Conservation (phyloP, 352 stramenopile species). For the Phytophthora kernoviae region DNA sequence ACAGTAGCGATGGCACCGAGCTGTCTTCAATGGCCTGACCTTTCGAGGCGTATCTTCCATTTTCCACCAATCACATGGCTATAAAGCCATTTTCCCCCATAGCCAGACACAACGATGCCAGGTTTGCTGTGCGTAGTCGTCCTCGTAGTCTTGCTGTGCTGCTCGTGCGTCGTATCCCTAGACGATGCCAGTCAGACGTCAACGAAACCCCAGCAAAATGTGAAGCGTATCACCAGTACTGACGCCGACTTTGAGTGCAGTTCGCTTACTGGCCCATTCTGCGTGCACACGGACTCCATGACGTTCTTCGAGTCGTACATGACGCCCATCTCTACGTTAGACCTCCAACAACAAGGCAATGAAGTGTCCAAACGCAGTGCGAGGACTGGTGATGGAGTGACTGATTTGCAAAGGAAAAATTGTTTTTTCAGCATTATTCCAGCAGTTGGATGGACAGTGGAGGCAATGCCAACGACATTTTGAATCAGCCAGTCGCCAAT, state of each 20-base stretch:
- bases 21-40: conserved; percentile 7
- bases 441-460: conserved; percentile 75
- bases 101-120: conserved; percentile 5
- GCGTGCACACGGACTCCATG: conserved; percentile 38
- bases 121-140: conserved; percentile 6
- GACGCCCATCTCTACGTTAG: conserved; percentile 50
- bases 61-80: conserved; percentile 28
- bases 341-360: conserved; percentile 23
- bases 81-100: neutral
- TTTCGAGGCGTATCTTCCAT: conserved; percentile 20
- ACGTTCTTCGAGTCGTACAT: conserved; percentile 57
- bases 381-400: conserved; percentile 5
- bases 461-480: conserved; percentile 63
- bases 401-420: conserved; percentile 29
- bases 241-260: conserved; percentile 43
- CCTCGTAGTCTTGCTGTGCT: conserved; percentile 13
- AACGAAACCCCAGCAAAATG: neutral
- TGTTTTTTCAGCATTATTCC: conserved; percentile 77
- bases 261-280: conserved; percentile 75
- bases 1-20: neutral
- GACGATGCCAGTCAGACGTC: neutral
- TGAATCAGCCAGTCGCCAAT: conserved; percentile 53
- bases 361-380: conserved; percentile 12
- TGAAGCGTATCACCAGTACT: neutral
- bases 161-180: neutral